A percentile compares a stretch with the other conserved stretches of the same genome.
phyloP scores from a whole-genome alignment of 495 filamentous ascomycete species.

The Xylaria acuta region DNA sequence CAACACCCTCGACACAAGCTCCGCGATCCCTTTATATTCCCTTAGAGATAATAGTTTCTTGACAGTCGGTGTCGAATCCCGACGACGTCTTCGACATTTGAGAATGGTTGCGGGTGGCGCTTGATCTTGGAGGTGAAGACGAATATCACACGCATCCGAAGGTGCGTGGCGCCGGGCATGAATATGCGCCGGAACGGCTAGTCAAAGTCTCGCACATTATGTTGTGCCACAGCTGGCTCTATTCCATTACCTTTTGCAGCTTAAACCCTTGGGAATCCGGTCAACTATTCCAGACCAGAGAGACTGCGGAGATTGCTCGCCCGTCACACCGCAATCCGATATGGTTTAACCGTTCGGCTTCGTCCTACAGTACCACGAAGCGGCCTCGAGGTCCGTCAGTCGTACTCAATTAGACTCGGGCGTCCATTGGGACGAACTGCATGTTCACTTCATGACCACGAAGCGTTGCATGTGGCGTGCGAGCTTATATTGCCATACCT shows the following conservation, averaged over 20 bases:
- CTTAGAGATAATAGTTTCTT: background rate
- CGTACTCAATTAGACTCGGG: background rate
- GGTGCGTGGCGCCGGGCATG: conserved; percentile 16
- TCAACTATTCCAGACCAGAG: background rate
- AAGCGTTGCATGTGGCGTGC: background rate
- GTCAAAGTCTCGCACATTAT: conserved; percentile 1
- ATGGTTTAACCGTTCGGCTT: conserved; percentile 8
- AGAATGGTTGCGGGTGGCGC: background rate
- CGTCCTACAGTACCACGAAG: background rate
- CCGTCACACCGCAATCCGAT: background rate
- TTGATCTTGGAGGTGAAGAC: background rate
- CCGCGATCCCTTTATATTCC: background rate
- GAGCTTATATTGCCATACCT: background rate
- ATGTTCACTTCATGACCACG: background rate
- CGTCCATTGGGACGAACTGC: background rate
- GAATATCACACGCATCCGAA: conserved; percentile 11
- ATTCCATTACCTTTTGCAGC: conserved; percentile 1
- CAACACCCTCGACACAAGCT: conserved; percentile 7
- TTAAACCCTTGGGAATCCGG: background rate
- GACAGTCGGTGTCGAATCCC: background rate
- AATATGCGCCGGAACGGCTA: conserved; percentile 2
- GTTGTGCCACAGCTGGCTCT: conserved; percentile 5
- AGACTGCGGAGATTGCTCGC: background rate
- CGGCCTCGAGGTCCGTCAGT: background rate
- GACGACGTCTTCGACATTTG: background rate